Conservation (phyloP, 768 basidiomycete genomes). For the Megacollybia marginata region DNA sequence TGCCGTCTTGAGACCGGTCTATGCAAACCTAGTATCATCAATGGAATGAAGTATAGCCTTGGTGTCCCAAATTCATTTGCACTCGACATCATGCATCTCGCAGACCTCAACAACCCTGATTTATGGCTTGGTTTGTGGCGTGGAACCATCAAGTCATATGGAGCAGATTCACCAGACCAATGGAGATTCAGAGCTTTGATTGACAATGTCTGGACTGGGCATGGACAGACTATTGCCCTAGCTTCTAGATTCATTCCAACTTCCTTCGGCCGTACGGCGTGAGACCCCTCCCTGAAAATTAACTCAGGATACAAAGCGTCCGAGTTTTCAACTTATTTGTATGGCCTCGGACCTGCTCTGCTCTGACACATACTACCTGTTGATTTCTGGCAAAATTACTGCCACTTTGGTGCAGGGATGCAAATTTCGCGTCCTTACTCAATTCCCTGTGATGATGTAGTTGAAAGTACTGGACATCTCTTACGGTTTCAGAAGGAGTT, state of each 20-base stretch:
- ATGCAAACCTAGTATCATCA: conserved; percentile 16
- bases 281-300: conserved; percentile 24
- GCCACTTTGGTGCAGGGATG: conserved; percentile 4
- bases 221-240: conserved; percentile 16
- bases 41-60: background rate
- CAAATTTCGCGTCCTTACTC: conserved; percentile 1
- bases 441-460: background rate
- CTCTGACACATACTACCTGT: conserved; percentile 4
- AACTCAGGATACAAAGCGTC: conserved; percentile 12
- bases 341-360: conserved; percentile 9
- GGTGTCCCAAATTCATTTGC: background rate
- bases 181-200: conserved; percentile 18
- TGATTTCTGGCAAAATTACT: conserved; percentile 6
- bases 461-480: background rate
- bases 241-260: conserved; percentile 14
- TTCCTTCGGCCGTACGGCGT: conserved; percentile 23
- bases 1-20: conserved; percentile 17
- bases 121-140: background rate
- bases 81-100: background rate
- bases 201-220: conserved; percentile 13
- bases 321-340: conserved; percentile 9
- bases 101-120: background rate
- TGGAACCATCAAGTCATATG: conserved; percentile 11
- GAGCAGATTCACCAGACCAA: conserved; percentile 26
- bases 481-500: conserved; percentile 4